Conservation (phyloP, 2,329 filamentous ascomycete species). For the Penicillium sp. region DNA sequence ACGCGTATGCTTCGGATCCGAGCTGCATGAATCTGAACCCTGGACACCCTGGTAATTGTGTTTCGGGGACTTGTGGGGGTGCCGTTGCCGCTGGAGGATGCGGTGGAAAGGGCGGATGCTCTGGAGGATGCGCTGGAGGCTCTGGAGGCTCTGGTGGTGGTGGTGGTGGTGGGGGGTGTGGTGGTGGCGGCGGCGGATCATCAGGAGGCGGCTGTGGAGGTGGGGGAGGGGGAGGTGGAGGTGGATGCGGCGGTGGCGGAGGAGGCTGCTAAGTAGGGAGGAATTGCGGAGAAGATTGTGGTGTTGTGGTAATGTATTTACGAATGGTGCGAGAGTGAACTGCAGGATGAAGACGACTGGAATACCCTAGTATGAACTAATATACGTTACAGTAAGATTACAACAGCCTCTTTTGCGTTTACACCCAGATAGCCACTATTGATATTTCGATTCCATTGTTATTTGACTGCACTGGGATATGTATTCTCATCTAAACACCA, state of each 20-base stretch:
- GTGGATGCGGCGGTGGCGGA: conserved; percentile 2
- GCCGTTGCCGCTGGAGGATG: conserved; percentile 52
- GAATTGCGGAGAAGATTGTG: neutral
- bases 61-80: conserved; percentile 48
- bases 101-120: conserved; percentile 42
- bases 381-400: neutral
- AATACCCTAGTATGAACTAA: neutral
- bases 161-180: conserved; percentile 52
- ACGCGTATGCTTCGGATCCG: conserved; percentile 52
- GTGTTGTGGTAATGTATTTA: neutral
- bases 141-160: conserved; percentile 47
- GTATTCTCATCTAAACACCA: neutral
- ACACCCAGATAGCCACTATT: neutral
- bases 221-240: conserved; percentile 17
- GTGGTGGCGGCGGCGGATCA: conserved; percentile 36
- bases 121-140: conserved; percentile 39
- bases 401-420: neutral
- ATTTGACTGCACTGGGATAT: neutral
- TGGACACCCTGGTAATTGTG: conserved; percentile 54
- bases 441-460: neutral
- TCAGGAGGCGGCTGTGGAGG: conserved; percentile 21
- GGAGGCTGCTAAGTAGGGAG: conserved; percentile 2
- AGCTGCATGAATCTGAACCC: conserved; percentile 47
- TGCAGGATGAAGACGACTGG: too few relatives aligned
- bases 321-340: neutral